Percentiles rank a stretch among this genome's conserved stretches.
These are phyloP conservation scores for Phlebiopsis gigantea DNA, from an alignment of 768 basidiomycete species.

Conservation along the genomic window DNA sequence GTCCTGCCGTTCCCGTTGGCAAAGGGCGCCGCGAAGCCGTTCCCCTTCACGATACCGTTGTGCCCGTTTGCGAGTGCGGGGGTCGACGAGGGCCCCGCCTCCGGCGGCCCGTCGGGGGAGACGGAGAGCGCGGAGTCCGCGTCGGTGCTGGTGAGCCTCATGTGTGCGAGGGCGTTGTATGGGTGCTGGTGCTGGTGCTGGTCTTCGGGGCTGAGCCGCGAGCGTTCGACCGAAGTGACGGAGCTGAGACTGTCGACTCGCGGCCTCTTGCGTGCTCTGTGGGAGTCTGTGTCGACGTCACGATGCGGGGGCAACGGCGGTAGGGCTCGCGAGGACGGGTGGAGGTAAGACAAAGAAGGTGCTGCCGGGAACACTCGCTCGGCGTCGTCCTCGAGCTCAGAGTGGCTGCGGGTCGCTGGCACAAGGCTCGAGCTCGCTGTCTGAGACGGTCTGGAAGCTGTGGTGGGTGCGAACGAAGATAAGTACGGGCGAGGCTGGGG, in stretches of 20 bases:
- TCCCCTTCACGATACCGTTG: constrained; percentile 20
- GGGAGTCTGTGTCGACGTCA: constrained; percentile 18
- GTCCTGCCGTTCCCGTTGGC: constrained; percentile 19
- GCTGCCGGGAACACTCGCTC: constrained; percentile 20
- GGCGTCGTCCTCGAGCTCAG: constrained; percentile 48
- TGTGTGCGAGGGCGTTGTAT: constrained; percentile 9
- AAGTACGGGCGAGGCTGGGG: constrained; percentile 25
- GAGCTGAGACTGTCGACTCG: constrained; percentile 22
- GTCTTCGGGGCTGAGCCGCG: constrained; percentile 17
- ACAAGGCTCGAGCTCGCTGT: constrained; percentile 39
- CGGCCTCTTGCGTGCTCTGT: constrained; percentile 23
- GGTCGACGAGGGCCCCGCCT: constrained; percentile 20
- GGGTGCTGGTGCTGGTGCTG: constrained; percentile 6
- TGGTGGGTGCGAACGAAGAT: constrained; percentile 5
- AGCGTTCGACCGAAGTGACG: constrained; percentile 20
- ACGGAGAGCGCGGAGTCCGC: constrained; percentile 21
- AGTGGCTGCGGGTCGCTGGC: constrained; percentile 59
- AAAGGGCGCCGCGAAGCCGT: constrained; percentile 18
- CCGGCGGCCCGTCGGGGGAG: constrained; percentile 16
- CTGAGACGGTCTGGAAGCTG: constrained; percentile 3
- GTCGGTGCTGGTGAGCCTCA: constrained; percentile 20
- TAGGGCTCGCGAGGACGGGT: constrained; percentile 18
- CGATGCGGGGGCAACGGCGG: constrained; percentile 11
- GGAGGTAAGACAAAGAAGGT: constrained; percentile 23
- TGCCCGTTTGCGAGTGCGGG: constrained; percentile 20